Evolutionary conservation across 2,329 filamentous ascomycete species (phyloP).

Genomic region (Aspergillus hiratsukae): DNA sequence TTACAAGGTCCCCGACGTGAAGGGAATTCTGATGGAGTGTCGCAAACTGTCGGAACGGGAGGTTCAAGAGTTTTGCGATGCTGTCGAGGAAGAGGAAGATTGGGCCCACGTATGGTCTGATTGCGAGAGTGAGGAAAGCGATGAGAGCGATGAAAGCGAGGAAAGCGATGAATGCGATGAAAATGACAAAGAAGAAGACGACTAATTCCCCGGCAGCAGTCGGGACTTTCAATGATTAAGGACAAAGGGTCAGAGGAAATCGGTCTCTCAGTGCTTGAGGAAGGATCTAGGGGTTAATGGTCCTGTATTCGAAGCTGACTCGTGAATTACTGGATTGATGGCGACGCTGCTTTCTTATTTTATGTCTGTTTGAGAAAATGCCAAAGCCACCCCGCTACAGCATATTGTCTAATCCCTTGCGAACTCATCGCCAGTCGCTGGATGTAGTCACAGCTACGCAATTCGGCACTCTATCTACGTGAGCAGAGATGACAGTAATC

Average conservation of each 20-base stretch:
- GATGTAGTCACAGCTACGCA: neutral
- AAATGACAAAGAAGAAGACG: neutral
- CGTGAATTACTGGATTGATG: neutral
- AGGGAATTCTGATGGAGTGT: neutral
- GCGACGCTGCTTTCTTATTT: neutral
- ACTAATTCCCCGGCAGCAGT: neutral
- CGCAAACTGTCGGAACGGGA: neutral
- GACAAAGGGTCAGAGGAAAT: neutral
- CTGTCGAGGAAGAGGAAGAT: neutral
- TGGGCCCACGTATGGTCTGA: neutral
- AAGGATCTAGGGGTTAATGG: neutral
- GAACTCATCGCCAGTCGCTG: neutral
- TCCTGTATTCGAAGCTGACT: neutral
- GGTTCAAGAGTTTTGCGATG: neutral
- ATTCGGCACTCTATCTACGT: neutral
- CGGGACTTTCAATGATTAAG: neutral
- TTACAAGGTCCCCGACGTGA: neutral
- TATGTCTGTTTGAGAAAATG: neutral
- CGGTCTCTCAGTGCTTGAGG: neutral
- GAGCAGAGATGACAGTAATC: neutral
- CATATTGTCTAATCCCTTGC: too few relatives aligned
- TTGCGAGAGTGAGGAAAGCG: too few relatives aligned
- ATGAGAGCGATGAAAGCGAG: too few relatives aligned
- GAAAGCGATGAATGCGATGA: neutral
- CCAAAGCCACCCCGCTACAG: neutral